These are phyloP conservation scores for Cercospora beticola DNA, from an alignment of 2,329 filamentous ascomycete species.

Conservation along the genomic window DNA sequence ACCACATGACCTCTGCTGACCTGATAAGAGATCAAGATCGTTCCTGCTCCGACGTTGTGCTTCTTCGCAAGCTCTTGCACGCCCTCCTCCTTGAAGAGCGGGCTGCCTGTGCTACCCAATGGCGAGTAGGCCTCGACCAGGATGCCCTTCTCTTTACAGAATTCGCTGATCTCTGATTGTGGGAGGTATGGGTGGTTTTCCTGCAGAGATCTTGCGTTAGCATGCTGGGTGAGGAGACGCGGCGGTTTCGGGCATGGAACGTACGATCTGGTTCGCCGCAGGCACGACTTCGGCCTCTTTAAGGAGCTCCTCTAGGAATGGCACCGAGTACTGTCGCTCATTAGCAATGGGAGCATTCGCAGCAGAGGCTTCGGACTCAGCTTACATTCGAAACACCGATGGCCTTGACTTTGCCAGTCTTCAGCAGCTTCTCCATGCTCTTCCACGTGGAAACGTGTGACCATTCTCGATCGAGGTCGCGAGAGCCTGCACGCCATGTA, in stretches of 20 bases:
- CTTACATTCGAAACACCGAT: conserved; percentile 50
- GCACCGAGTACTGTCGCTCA: conserved; percentile 42
- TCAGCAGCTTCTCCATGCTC: conserved; percentile 65
- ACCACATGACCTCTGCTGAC: conserved; percentile 69
- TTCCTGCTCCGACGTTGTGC: conserved; percentile 50
- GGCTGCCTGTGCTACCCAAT: conserved; percentile 50
- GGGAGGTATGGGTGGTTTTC: conserved; percentile 71
- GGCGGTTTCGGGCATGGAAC: neutral
- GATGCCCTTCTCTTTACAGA: conserved; percentile 67
- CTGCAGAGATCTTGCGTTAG: conserved; percentile 42
- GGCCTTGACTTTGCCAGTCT: conserved; percentile 50
- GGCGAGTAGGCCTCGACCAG: conserved; percentile 68
- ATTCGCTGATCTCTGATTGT: conserved; percentile 69
- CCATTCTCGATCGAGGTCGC: conserved; percentile 69
- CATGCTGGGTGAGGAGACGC: neutral
- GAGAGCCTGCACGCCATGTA: conserved; percentile 46
- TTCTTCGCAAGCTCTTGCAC: conserved; percentile 52
- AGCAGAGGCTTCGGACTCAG: neutral
- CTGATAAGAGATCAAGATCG: conserved; percentile 70
- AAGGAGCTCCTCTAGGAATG: conserved; percentile 52
- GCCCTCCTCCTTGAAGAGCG: conserved; percentile 49
- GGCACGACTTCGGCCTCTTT: conserved; percentile 28
- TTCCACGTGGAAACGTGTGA: conserved; percentile 77
- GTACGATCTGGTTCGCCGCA: conserved; percentile 31
- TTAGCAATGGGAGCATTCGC: neutral